Evolutionary conservation across 169 alveolate species (phyloP), one percentile per base, ranked within the genome.

Genomic region (Pseudocohnilembus persalinus): DNA sequence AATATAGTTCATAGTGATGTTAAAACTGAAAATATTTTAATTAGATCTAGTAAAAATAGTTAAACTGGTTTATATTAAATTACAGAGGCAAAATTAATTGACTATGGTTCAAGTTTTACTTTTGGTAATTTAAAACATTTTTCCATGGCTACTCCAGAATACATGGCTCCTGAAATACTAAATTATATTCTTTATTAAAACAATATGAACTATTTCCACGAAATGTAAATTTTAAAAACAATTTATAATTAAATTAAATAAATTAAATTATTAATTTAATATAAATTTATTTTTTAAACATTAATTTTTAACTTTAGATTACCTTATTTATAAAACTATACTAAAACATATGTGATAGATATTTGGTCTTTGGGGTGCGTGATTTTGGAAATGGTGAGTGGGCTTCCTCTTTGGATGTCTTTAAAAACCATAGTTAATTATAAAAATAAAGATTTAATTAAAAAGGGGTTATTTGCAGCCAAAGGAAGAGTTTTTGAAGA

Each of bases 341-440:
- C 77, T 20, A 85, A 85, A 73, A 77, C 89, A 0, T 85, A 83
- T 77, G 89, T 85, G 0, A 85, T 85, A 76, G 95, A 92, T 80
- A 83, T 92, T 0, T 92, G 95, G 95, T 89, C 94, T 32, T 77
- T 89, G 30, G 95, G 95, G 4, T 92, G 95, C 76, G 95, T 92
- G 0, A 72, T 92, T 29, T 83, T 89, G 32, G 95, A 92, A 76
- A 88, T 89, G 30, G 85, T 88, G n/a, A 76, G 93, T 75, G 89
- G 89, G n/a, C 77, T 85, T 0, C 89, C 89, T 1, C 49, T 85
- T 1, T 85, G 89, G 89, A 85, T 85, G 89, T 78, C 85, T 79
- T 77, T 85, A 24, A 85, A 85, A 74, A 85, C 89, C 24, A 85
- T 85, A 29, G 89, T 85, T 35, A 33, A 65, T 0, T 74, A 79